phyloP scores from a whole-genome alignment of 495 filamentous ascomycete species.

The Penicillium desertorum region DNA sequence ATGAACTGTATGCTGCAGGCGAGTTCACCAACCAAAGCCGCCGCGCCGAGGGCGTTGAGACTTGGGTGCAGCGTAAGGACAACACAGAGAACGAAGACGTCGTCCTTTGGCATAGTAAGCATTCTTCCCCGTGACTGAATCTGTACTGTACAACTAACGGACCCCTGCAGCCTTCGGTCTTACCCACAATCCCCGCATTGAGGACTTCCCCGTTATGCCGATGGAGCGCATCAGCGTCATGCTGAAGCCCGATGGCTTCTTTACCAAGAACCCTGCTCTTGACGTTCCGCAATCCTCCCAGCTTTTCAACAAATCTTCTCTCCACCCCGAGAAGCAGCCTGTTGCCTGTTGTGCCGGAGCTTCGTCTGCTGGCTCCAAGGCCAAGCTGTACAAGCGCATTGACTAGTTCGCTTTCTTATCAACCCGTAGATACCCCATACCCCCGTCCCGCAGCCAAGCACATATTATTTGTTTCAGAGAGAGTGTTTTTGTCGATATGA shows the following conservation, averaged over 20 bases:
- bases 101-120: slow-evolving; percentile 57
- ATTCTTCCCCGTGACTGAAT: neutral
- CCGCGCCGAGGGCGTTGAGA: slow-evolving; percentile 58
- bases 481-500: neutral
- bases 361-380: slow-evolving; percentile 28
- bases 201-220: slow-evolving; percentile 68
- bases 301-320: slow-evolving; percentile 43
- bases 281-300: slow-evolving; percentile 62
- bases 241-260: slow-evolving; percentile 75
- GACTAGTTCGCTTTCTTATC: slow-evolving; percentile 23
- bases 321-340: slow-evolving; percentile 27
- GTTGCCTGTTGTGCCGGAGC: slow-evolving; percentile 27
- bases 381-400: slow-evolving; percentile 41
- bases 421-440: slow-evolving; percentile 11
- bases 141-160: slow-evolving; percentile 4
- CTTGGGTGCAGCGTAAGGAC: slow-evolving; percentile 53
- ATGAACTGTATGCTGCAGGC: slow-evolving; percentile 78
- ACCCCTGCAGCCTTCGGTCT: slow-evolving; percentile 52
- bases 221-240: slow-evolving; percentile 59
- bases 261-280: slow-evolving; percentile 69
- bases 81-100: slow-evolving; percentile 52
- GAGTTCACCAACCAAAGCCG: slow-evolving; percentile 84
- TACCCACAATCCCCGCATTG: slow-evolving; percentile 58
- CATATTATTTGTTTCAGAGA: neutral
- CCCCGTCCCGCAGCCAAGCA: neutral